Evolutionary conservation across 179 eudicot species (phyloP).

Genomic region (Heliamphora pulchella): DNA sequence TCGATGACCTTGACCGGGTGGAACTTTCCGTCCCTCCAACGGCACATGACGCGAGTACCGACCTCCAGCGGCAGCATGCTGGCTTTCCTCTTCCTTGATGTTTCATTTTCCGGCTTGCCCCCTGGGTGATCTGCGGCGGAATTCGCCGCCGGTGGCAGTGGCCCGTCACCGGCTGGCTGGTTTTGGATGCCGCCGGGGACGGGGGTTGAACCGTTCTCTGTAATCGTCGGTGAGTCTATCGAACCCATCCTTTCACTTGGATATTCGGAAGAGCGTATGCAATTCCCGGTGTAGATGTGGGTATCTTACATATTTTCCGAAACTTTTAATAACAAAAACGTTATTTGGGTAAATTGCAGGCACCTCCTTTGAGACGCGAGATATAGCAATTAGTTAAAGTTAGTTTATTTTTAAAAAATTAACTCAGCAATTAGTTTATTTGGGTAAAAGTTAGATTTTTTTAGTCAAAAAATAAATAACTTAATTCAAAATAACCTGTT

Average conservation of each 20-base stretch:
- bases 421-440: no score
- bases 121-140: slow-evolving; percentile 22
- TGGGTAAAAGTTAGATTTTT: no score
- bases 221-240: slow-evolving; percentile 40
- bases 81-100: slow-evolving; percentile 32
- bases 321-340: no score
- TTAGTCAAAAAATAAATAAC: no score
- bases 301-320: no score
- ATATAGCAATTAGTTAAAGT: no score
- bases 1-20: slow-evolving; percentile 90
- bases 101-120: slow-evolving; percentile 27
- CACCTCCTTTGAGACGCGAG: no score
- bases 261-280: no score
- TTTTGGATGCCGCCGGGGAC: slow-evolving; percentile 22
- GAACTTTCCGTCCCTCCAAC: slow-evolving; percentile 75
- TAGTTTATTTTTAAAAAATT: no score
- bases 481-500: no score
- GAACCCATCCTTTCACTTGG: slow-evolving; percentile 42
- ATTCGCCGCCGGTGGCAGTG: slow-evolving; percentile 12
- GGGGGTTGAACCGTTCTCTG: slow-evolving; percentile 41
- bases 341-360: no score
- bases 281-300: no score
- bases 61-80: slow-evolving; percentile 63
- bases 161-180: slow-evolving; percentile 24
- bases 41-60: slow-evolving; percentile 83